These are phyloP conservation scores for Paraconiothyrium sp. DNA, from an alignment of 2,329 filamentous ascomycete species.

Conservation along the genomic window DNA sequence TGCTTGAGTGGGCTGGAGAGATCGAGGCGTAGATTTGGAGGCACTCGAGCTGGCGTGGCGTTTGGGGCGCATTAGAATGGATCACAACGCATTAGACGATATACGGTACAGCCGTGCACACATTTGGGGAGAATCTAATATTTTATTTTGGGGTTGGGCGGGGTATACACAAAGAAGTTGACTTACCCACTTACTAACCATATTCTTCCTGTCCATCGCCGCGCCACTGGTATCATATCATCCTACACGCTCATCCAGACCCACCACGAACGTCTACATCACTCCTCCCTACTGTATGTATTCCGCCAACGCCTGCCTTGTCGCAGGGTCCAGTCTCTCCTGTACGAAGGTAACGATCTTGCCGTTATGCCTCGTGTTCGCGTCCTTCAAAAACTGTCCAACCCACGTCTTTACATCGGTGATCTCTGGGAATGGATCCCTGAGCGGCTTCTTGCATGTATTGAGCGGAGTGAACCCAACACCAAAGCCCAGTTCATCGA, in stretches of 20 bases:
- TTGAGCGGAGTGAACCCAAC: constrained; percentile 93
- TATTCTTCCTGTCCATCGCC: neutral
- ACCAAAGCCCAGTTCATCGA: constrained; percentile 94
- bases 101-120: neutral
- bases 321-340: constrained; percentile 67
- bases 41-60: neutral
- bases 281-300: constrained; percentile 32
- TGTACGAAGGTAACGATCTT: constrained; percentile 75
- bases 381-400: constrained; percentile 77
- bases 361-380: constrained; percentile 77
- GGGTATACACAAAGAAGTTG: constrained; percentile 7
- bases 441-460: constrained; percentile 78
- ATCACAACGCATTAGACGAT: neutral
- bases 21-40: neutral
- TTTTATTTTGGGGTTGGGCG: neutral
- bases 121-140: neutral
- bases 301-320: constrained; percentile 50
- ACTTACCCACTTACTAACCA: neutral
- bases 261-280: neutral
- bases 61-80: neutral
- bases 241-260: neutral
- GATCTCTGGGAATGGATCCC: constrained; percentile 88
- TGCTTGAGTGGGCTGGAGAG: constrained; percentile 18
- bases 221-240: constrained; percentile 14
- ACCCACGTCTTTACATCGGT: constrained; percentile 85